Evolutionary conservation across 164 flowering plant genomes (phyloP).

Genomic region (Hamamelis virginiana): DNA sequence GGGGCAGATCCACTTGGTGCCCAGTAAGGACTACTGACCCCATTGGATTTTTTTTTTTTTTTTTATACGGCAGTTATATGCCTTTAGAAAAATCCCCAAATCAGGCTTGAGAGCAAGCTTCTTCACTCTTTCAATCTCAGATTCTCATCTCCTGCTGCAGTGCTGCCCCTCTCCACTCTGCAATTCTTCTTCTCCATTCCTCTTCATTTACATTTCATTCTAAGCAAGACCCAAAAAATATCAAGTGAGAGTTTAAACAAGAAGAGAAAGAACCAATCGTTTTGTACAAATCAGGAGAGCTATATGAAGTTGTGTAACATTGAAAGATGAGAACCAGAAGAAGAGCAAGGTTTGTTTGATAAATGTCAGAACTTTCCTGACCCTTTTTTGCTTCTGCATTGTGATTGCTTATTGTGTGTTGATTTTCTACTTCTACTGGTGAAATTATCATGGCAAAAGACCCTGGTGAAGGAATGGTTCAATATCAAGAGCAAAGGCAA

Average conservation of each 20-base stretch:
- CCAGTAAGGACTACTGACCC: too few species aligned
- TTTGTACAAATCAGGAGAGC: constrained; percentile 14
- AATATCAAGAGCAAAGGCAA: constrained; percentile 51
- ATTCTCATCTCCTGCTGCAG: too few species aligned
- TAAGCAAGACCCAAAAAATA: neutral
- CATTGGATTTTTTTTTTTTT: too few species aligned
- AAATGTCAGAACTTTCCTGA: constrained; percentile 6
- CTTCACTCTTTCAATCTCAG: too few species aligned
- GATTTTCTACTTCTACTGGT: constrained; percentile 5
- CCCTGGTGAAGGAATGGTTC: constrained; percentile 56
- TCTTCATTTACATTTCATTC: constrained; percentile 5
- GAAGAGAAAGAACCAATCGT: neutral
- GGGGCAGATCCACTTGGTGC: too few species aligned
- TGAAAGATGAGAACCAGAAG: constrained; percentile 52
- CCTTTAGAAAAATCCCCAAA: too few species aligned
- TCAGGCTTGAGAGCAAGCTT: too few species aligned
- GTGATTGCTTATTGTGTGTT: neutral
- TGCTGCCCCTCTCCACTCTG: too few species aligned
- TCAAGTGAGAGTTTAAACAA: neutral
- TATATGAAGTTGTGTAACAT: constrained; percentile 39
- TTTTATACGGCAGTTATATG: too few species aligned
- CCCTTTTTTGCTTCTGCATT: constrained; percentile 1
- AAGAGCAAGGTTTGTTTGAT: constrained; percentile 46
- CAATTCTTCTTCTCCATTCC: too few species aligned
- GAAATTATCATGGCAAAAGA: constrained; percentile 60